Conservation (phyloP, 2,329 filamentous ascomycete genomes). For the Colletotrichum sp. region DNA sequence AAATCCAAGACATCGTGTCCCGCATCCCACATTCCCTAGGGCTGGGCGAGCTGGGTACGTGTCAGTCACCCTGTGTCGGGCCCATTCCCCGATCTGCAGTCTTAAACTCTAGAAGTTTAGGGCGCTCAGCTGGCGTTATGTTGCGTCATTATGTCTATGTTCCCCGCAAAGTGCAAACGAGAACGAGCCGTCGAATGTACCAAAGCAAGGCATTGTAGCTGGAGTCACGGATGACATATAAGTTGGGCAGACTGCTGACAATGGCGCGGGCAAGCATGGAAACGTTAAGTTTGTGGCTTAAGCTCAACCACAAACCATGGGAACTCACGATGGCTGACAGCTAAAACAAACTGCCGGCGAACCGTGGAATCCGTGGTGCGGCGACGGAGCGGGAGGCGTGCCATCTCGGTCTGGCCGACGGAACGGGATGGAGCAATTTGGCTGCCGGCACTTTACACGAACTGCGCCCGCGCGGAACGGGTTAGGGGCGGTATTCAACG, state of each 20-base stretch:
- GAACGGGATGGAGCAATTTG: constrained; percentile 6
- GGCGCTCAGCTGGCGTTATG: not conserved
- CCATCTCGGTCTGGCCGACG: constrained; percentile 5
- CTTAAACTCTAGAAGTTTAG: not conserved
- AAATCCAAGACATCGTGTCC: not conserved
- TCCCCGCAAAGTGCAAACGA: not conserved
- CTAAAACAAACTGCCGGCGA: not conserved
- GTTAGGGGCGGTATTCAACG: not conserved
- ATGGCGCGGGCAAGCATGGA: not conserved
- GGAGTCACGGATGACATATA: not conserved
- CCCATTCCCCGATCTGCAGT: not conserved
- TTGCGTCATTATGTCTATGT: not conserved
- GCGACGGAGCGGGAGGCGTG: not conserved
- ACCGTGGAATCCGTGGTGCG: not conserved
- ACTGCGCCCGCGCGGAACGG: not conserved
- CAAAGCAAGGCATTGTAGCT: not conserved
- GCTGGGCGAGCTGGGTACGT: not conserved
- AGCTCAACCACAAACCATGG: not conserved
- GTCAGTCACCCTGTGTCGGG: not conserved
- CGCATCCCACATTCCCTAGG: not conserved
- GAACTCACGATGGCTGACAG: not conserved
- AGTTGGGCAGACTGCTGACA: not conserved
- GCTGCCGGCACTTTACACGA: not conserved
- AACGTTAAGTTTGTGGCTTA: not conserved
- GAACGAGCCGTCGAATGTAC: not conserved